A percentile compares a stretch with the other conserved stretches of the same genome.
Conservation (phyloP, 768 basidiomycete species). For the Suillus brevipes region DNA sequence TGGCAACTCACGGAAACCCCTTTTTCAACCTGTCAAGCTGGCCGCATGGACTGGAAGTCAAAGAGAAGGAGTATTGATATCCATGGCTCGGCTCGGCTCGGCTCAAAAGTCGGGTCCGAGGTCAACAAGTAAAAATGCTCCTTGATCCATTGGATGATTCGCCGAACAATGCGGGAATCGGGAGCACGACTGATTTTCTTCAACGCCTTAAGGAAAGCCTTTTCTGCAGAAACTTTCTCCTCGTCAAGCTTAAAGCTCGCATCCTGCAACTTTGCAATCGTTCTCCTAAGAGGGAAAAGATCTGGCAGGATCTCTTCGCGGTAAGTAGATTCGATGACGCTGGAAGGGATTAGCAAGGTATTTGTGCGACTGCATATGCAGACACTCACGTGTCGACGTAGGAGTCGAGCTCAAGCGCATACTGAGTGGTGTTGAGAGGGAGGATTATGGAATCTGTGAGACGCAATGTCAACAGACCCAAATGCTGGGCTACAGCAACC, state of each 20-base stretch:
- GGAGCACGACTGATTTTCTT: constrained; percentile 22
- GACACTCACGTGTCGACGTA: constrained; percentile 58
- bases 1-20: too few relatives aligned
- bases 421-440: constrained; percentile 78
- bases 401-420: constrained; percentile 61
- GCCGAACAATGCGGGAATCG: constrained; percentile 1
- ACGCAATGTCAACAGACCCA: constrained; percentile 65
- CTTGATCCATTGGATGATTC: constrained; percentile 31
- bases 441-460: constrained; percentile 63
- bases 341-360: constrained; percentile 21
- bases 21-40: too few relatives aligned
- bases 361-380: constrained; percentile 19
- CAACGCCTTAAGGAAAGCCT: constrained; percentile 49
- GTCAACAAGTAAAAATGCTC: too few relatives aligned
- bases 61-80: too few relatives aligned
- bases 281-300: constrained; percentile 45
- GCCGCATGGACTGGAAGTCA: too few relatives aligned
- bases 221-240: constrained; percentile 58
- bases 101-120: too few relatives aligned
- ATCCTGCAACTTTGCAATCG: constrained; percentile 47
- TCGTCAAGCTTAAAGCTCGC: constrained; percentile 57
- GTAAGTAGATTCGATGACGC: constrained; percentile 50
- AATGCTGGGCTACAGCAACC: constrained; percentile 66
- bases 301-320: constrained; percentile 21
- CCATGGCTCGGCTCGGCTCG: too few relatives aligned